Evolutionary conservation across 139 green algal genomes (phyloP).

Genomic region (Yamagishiella unicocca): DNA sequence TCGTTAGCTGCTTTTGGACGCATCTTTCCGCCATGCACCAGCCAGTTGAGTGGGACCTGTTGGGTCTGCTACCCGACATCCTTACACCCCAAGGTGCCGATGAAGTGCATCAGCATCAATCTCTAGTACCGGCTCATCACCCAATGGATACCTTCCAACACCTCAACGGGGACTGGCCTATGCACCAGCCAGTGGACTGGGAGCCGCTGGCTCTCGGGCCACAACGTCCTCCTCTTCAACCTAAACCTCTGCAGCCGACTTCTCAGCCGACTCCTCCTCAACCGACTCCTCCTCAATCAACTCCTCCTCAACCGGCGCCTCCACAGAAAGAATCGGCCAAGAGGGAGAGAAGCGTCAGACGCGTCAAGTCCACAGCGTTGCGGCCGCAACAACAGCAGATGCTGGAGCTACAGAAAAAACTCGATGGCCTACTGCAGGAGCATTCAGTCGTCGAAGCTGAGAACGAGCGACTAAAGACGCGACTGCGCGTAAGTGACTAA

Average conservation of each 20-base stretch:
- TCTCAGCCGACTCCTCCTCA: not conserved
- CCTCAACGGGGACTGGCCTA: not conserved
- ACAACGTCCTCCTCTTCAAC: not conserved
- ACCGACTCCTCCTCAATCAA: not conserved
- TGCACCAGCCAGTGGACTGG: slow-evolving; percentile 26
- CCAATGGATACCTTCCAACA: not conserved
- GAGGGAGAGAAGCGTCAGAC: not conserved
- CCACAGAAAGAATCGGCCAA: not conserved
- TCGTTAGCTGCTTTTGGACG: not conserved
- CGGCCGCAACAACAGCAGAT: slow-evolving; percentile 27
- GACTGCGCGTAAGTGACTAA: slow-evolving; percentile 3
- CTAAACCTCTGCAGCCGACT: not conserved
- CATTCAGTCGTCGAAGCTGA: slow-evolving; percentile 6
- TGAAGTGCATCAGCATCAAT: not conserved
- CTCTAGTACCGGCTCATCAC: not conserved
- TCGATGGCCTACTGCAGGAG: slow-evolving; percentile 1
- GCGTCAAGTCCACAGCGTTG: not conserved
- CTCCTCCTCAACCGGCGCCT: not conserved
- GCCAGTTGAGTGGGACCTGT: slow-evolving; percentile 14
- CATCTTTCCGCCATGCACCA: slow-evolving; percentile 7
- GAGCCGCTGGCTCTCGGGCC: not conserved
- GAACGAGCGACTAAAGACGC: slow-evolving; percentile 3
- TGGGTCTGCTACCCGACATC: not conserved
- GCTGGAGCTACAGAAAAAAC: slow-evolving; percentile 16
- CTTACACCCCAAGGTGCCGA: not conserved